A percentile compares a stretch with the other conserved stretches of the same genome.
phyloP scores from a whole-genome alignment of 768 basidiomycete species.

The Scleroderma citrinum region DNA sequence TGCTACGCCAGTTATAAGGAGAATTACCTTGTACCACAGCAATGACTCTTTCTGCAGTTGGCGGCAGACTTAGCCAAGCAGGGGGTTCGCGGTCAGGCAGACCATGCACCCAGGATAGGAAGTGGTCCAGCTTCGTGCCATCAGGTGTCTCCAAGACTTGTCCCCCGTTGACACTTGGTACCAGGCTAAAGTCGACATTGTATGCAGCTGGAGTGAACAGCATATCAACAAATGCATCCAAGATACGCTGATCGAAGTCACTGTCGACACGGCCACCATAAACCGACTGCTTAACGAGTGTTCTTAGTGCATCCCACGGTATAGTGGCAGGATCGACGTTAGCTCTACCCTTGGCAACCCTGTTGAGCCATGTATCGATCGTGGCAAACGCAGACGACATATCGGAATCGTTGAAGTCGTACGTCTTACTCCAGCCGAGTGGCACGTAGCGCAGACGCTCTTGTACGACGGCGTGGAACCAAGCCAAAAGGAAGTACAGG shows the following conservation, averaged over 20 bases:
- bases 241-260: slow-evolving; percentile 88
- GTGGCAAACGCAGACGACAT: slow-evolving; percentile 88
- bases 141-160: slow-evolving; percentile 73
- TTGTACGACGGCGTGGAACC: slow-evolving; percentile 98
- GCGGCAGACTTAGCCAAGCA: slow-evolving; percentile 89
- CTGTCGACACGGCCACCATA: slow-evolving; percentile 94
- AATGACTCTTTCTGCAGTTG: slow-evolving; percentile 88
- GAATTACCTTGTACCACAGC: slow-evolving; percentile 80
- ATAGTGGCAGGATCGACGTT: slow-evolving; percentile 90
- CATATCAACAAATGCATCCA: slow-evolving; percentile 89
- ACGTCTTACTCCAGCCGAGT: slow-evolving; percentile 92
- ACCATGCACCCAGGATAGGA: slow-evolving; percentile 82
- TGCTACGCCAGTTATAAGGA: not conserved
- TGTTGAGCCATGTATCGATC: slow-evolving; percentile 85
- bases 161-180: slow-evolving; percentile 53
- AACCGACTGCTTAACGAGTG: slow-evolving; percentile 91
- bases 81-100: slow-evolving; percentile 93
- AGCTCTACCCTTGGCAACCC: slow-evolving; percentile 77
- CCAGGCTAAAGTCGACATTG: slow-evolving; percentile 89
- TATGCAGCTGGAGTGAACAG: slow-evolving; percentile 87
- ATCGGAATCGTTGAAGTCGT: slow-evolving; percentile 99
- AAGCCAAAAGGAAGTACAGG: slow-evolving; percentile 92
- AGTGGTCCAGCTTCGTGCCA: slow-evolving; percentile 88
- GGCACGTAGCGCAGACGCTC: slow-evolving; percentile 95
- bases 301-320: slow-evolving; percentile 94